A percentile compares a stretch with the other conserved stretches of the same genome.
phyloP scores from a whole-genome alignment of 352 stramenopile genomes.

The Globisporangium solare region DNA sequence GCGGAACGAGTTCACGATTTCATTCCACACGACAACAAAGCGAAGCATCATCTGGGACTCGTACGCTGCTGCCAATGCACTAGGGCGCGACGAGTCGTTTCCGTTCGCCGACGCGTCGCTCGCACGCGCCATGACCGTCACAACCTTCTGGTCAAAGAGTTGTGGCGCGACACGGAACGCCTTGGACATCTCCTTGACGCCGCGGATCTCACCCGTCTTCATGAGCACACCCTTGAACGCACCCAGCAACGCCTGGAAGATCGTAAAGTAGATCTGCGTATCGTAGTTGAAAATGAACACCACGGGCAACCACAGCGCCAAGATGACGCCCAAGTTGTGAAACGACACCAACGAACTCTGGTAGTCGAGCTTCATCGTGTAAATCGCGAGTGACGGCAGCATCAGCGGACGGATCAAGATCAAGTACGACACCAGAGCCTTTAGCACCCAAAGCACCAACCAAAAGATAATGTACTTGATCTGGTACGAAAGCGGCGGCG shows the following conservation, averaged over 20 bases:
- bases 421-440: slow-evolving; percentile 62
- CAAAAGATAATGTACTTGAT: slow-evolving; percentile 69
- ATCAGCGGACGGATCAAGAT: slow-evolving; percentile 60
- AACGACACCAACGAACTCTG: slow-evolving; percentile 66
- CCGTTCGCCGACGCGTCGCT: slow-evolving; percentile 45
- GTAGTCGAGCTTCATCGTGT: slow-evolving; percentile 66
- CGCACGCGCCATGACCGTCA: slow-evolving; percentile 52
- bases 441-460: slow-evolving; percentile 49
- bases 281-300: slow-evolving; percentile 80
- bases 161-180: slow-evolving; percentile 68
- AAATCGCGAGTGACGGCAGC: slow-evolving; percentile 64
- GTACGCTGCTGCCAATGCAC: slow-evolving; percentile 46
- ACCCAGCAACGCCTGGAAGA: slow-evolving; percentile 63
- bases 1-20: slow-evolving; percentile 80
- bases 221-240: slow-evolving; percentile 65
- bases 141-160: slow-evolving; percentile 77
- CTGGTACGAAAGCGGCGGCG: slow-evolving; percentile 45
- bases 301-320: slow-evolving; percentile 60
- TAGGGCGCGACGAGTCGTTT: slow-evolving; percentile 39
- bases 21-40: slow-evolving; percentile 80
- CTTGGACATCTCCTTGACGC: slow-evolving; percentile 70
- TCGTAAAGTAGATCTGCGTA: slow-evolving; percentile 79
- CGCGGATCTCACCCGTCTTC: slow-evolving; percentile 71
- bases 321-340: slow-evolving; percentile 66
- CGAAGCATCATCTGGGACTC: slow-evolving; percentile 81